Evolutionary conservation across 2,329 filamentous ascomycete genomes (phyloP), one percentile per base, ranked within the genome.

Genomic region (Aspergillus piperis): DNA sequence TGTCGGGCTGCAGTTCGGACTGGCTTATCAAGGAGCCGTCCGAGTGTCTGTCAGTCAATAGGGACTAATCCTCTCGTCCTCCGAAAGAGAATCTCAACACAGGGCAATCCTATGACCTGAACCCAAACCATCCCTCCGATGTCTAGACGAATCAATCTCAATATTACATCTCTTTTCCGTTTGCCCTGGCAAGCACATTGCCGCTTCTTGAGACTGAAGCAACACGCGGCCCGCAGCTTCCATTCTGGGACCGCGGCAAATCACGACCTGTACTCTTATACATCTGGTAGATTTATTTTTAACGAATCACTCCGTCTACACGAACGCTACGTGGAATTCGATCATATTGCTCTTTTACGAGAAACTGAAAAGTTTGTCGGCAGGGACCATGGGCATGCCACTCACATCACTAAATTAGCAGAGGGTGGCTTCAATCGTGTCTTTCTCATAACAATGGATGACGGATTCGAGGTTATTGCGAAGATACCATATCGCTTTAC

Each of bases 261-360:
- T 5, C 21, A 39, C 7, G 44, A 57, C 11, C 41, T 59, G 11
- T 63, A 61, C 44, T 61, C 47, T 25, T 25, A 61, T 36, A 53
- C 61, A 8, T 54, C 55, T 1, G 58, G 58, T 10, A 41, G 60
- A 21, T 63, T 54, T 41, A 21, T 62, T 42, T 53, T 58, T 32
- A 64, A 66, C 47, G 64, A 68, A 52, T 6, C 60, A 2, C 6
- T 27, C 15, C 65, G 64, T n/a, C 30, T 64, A n/a, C 58, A 49
- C n/a, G 65, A 67, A 44, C 65, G 66, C 11, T 54, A 67, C 53
- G 47, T 64, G 1, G 21, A 48, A 32, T 66, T 68, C 41, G 54
- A 65, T 32, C n/a, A 57, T 11, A 17, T 11, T 39, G 65, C 62
- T 17, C 62, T 68, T 58, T 21, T 59, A 17, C 27, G 19, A 52